Evolutionary conservation across 768 basidiomycete species (phyloP).

Genomic region (Russula vinacea): DNA sequence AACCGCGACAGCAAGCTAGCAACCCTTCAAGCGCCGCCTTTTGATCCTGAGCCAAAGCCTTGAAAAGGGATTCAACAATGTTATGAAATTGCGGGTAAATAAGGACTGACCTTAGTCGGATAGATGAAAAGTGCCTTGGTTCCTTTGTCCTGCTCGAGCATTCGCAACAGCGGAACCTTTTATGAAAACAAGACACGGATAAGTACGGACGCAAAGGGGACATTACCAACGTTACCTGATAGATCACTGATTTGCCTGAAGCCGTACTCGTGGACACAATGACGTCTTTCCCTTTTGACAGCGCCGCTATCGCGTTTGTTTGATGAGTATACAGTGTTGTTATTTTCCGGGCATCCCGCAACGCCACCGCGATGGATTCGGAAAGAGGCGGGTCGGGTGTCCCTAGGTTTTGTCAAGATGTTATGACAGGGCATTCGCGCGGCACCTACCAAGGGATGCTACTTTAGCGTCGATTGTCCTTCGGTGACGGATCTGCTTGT

Average conservation of each 20-base stretch:
- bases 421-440: not conserved
- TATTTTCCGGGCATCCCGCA: constrained; percentile 59
- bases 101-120: constrained; percentile 67
- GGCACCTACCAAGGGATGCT: constrained; percentile 48
- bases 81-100: not conserved
- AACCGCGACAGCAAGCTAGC: constrained; percentile 53
- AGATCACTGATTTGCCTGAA: constrained; percentile 85
- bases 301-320: constrained; percentile 63
- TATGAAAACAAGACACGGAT: not conserved
- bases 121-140: constrained; percentile 82
- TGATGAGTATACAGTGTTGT: constrained; percentile 65
- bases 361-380: constrained; percentile 49
- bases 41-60: constrained; percentile 92
- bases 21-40: constrained; percentile 65
- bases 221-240: constrained; percentile 52
- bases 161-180: constrained; percentile 67
- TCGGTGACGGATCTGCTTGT: constrained; percentile 61
- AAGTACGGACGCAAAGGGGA: not conserved
- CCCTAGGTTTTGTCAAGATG: constrained; percentile 37
- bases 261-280: constrained; percentile 90
- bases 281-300: constrained; percentile 59
- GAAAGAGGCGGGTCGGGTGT: constrained; percentile 58
- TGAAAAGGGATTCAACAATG: not conserved
- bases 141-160: constrained; percentile 56
- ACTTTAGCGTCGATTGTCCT: constrained; percentile 53